phyloP scores from a whole-genome alignment of 192 early-diverging fungal genomes.

The Helicostylum pulchrum region DNA sequence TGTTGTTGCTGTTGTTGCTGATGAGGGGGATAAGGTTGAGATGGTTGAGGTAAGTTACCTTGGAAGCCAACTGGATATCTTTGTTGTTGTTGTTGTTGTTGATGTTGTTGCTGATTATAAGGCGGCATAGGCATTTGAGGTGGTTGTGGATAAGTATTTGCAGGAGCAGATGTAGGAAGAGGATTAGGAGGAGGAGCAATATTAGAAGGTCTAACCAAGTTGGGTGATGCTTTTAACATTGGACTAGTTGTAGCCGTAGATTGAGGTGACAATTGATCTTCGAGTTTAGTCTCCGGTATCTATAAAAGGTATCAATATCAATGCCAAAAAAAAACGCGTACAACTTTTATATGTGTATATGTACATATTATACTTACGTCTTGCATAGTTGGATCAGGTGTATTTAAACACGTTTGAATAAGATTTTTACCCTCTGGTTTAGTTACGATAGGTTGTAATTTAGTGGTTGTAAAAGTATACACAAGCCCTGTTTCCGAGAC shows the following conservation, averaged over 20 bases:
- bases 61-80: background rate
- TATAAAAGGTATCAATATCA: background rate
- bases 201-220: background rate
- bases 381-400: conserved; percentile 57
- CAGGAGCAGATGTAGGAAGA: background rate
- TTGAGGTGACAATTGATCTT: conserved; percentile 4
- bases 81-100: conserved; percentile 13
- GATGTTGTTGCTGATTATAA: conserved; percentile 2
- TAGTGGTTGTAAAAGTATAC: conserved; percentile 92
- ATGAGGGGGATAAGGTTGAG: too few species aligned
- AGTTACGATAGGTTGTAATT: conserved; percentile 89
- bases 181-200: background rate
- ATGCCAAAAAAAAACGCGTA: too few species aligned
- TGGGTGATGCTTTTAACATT: conserved; percentile 2
- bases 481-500: conserved; percentile 95
- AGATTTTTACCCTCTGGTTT: conserved; percentile 89
- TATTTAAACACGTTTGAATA: conserved; percentile 90
- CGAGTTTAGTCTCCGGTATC: background rate
- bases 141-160: background rate
- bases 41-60: too few species aligned
- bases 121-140: conserved; percentile 2
- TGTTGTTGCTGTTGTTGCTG: too few species aligned
- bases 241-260: conserved; percentile 1
- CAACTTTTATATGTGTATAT: too few species aligned
- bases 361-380: too few species aligned